Evolutionary conservation across 2,329 filamentous ascomycete genomes (phyloP), one percentile per base, ranked within the genome.

Genomic region (Emergomyces orientalis): DNA sequence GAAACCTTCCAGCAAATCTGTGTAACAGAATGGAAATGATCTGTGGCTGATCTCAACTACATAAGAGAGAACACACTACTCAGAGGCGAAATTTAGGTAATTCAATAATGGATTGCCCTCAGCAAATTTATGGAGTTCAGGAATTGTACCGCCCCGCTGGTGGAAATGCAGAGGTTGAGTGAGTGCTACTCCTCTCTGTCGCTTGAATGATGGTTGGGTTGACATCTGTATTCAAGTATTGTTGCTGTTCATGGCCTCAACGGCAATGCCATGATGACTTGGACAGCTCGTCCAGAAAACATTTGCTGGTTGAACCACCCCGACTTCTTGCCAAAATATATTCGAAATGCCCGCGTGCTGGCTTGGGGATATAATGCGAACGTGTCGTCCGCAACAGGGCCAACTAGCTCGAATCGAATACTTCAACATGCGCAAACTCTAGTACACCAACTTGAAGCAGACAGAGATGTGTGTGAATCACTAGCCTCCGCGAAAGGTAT

Each of bases 191-290:
- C 39, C 45, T 47, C 45, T 30, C 54, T 43, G 56, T 41, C 41
- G 59, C 25, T 39, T 22, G 25, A 61, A 13, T 39, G 41, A 57
- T 34, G n/a, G n/a, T 43, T 60, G 11, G 27, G 37, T 8, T 55
- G 52, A 32, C 52, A 37, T 47, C 8, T 60, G n/a, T 14, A 22
- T 9, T 55, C 34, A 43, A 73, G 72, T 56, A 75, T 77, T 39
- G 71, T 79, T 34, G 77, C 77, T 6, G 74, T 79, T 39, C 76
- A 78, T 66, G 76, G 77, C 19, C 72, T 79, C 17, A 75, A 75
- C 65, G 76, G 76, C 17, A 66, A 78, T 62, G 70, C 73, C 6
- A 69, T 71, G 34, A 69, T 69, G 34, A 77, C 76, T 55, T 79
- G 76, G 75, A 74, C 72, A n/a, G 69, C 71, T 22, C 61, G 69